Base-by-base conservation (phyloP, 305 asterid genomes). In the Galium porrigens region DNA sequence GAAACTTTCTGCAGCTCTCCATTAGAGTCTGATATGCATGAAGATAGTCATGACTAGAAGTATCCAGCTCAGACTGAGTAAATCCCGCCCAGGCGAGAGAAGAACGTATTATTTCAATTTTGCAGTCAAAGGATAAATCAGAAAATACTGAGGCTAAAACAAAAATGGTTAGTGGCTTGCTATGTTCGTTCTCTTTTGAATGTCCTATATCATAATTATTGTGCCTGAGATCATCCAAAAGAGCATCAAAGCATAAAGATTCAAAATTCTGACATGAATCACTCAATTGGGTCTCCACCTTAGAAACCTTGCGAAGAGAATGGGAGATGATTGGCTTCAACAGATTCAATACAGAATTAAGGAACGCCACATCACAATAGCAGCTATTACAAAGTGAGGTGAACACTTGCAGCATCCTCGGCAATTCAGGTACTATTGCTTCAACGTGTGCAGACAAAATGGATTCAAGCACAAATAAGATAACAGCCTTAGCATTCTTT, bases 401-500 rank as follows among this genome's bases (percentile, higher is more conserved):
- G 54, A 92, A 80, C 72, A 84, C 85, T 71, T 85, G 90, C 70
- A 85, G 86, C 79, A 89, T 76, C 79, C 86, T 79, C 56, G 99
- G 99, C 64, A 86, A 64, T 81, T 94, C 99, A 10, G 92, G 96
- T 70, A 84, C 82, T 82, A 89, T 80, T 52, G 91, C 94, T 78
- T 94, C 97, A 95, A 89, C 83, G 77, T 94, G 95, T 84, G 83
- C 87, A 64, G 75, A 81, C 61, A 94, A 81, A 75, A 94, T 83
- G 73, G 96, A 86, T 83, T 94, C 99, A 73, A 94, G 94, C 58
- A 87, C 80, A 77, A 87, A 94, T 30, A 84, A 79, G 70, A 94
- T 77, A 66, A 89, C 84, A 56, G 92, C 99, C 80, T 87, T 94
- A 32, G 97, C 92, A 82, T 94, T 94, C 81, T 87, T 89, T 63